These are phyloP conservation scores for Staphylotrichum longicolle DNA, from an alignment of 495 filamentous ascomycete genomes.

Conservation along the genomic window DNA sequence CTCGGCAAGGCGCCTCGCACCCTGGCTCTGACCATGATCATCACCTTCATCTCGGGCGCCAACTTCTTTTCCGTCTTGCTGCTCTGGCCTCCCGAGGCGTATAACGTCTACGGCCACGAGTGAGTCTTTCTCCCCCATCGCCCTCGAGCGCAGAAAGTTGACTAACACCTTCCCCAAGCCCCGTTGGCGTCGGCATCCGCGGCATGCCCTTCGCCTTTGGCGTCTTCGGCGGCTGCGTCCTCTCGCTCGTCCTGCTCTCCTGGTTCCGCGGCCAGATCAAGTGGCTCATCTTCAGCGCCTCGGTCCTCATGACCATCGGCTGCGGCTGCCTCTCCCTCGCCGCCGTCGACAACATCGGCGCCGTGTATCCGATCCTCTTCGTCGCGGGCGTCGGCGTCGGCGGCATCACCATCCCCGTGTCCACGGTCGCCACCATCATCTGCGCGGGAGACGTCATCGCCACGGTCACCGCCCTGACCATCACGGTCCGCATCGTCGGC, in stretches of 20 bases:
- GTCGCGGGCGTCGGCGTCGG: slow-evolving; percentile 69
- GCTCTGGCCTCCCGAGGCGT: slow-evolving; percentile 72
- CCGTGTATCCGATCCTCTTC: slow-evolving; percentile 60
- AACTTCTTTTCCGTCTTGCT: slow-evolving; percentile 74
- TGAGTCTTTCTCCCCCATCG: slow-evolving; percentile 10
- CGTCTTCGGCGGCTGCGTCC: slow-evolving; percentile 60
- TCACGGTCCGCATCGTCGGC: slow-evolving; percentile 69
- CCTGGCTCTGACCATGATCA: slow-evolving; percentile 61
- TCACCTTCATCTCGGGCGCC: slow-evolving; percentile 70
- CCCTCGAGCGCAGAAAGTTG: background rate
- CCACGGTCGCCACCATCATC: slow-evolving; percentile 60
- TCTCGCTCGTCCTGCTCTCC: slow-evolving; percentile 61
- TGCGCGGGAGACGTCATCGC: slow-evolving; percentile 72
- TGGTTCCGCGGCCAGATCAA: slow-evolving; percentile 61
- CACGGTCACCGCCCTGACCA: slow-evolving; percentile 70
- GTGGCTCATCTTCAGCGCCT: slow-evolving; percentile 60
- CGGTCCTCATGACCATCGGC: slow-evolving; percentile 67
- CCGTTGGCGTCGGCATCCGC: slow-evolving; percentile 63
- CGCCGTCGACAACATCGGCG: slow-evolving; percentile 56
- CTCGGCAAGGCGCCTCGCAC: slow-evolving; percentile 63
- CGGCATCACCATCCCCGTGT: slow-evolving; percentile 68
- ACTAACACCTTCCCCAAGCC: slow-evolving; percentile 29
- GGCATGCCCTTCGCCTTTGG: slow-evolving; percentile 65
- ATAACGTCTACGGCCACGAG: slow-evolving; percentile 72
- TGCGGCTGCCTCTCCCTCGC: slow-evolving; percentile 61